A percentile compares a stretch with the other conserved stretches of the same genome.
phyloP scores from a whole-genome alignment of 2,329 filamentous ascomycete genomes.

The Diplodia seriata region DNA sequence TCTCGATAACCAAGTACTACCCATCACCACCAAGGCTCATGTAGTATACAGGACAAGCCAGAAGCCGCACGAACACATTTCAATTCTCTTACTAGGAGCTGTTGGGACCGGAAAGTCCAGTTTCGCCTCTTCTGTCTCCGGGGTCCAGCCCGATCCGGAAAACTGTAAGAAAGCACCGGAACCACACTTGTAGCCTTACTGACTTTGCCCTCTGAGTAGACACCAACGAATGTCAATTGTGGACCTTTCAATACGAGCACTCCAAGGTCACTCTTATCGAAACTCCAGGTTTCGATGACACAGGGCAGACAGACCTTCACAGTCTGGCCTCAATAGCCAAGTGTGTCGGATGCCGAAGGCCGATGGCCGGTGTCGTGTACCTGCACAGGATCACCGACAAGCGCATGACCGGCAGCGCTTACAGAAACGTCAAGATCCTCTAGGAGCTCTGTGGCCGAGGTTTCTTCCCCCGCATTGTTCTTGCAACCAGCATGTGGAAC shows the following conservation, averaged over 20 bases:
- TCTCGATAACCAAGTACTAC: not conserved
- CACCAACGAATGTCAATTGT: not conserved
- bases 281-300: not conserved
- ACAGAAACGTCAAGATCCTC: conserved; percentile 54
- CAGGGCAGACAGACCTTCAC: not conserved
- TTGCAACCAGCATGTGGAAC: not conserved
- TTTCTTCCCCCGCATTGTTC: not conserved
- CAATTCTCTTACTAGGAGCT: not conserved
- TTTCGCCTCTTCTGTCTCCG: not conserved
- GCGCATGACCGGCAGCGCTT: conserved; percentile 48
- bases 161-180: not conserved
- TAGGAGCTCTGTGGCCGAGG: conserved; percentile 51
- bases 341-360: conserved; percentile 36
- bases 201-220: not conserved
- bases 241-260: not conserved
- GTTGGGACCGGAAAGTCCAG: not conserved
- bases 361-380: conserved; percentile 54
- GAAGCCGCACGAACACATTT: not conserved
- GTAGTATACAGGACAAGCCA: not conserved
- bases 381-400: conserved; percentile 53
- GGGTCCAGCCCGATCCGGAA: not conserved
- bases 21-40: not conserved
- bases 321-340: not conserved
- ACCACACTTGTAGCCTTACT: not conserved
- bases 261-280: not conserved